phyloP scores from a whole-genome alignment of 2,329 filamentous ascomycete species.

The Fusarium aywerte region DNA sequence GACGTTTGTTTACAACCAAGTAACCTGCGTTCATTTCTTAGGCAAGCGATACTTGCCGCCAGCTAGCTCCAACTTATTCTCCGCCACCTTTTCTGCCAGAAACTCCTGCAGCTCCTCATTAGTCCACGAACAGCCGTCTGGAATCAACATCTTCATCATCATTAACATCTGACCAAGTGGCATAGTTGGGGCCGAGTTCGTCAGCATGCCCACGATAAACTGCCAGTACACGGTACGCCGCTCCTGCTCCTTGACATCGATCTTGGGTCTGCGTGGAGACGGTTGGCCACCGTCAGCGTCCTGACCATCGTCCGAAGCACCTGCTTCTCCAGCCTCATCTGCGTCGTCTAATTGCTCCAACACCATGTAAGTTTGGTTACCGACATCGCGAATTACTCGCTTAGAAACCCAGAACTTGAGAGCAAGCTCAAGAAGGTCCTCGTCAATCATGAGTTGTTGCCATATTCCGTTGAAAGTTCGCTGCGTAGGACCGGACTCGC shows the following conservation, averaged over 20 bases:
- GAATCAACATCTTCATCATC: conserved; percentile 94
- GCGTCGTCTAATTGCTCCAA: conserved; percentile 69
- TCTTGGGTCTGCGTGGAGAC: conserved; percentile 63
- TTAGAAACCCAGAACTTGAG: conserved; percentile 78
- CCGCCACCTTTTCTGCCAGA: conserved; percentile 79
- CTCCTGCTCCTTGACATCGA: conserved; percentile 73
- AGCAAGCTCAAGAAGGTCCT: conserved; percentile 74
- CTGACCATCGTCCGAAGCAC: conserved; percentile 46
- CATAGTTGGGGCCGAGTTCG: conserved; percentile 85
- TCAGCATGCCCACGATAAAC: conserved; percentile 95
- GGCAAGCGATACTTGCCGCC: conserved; percentile 76
- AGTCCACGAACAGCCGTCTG: conserved; percentile 88
- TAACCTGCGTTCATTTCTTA: conserved; percentile 60
- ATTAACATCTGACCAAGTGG: conserved; percentile 82
- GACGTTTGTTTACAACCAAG: neutral
- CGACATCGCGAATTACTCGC: conserved; percentile 69
- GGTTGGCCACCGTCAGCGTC: conserved; percentile 46
- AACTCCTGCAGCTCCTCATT: conserved; percentile 89
- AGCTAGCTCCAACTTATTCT: conserved; percentile 73
- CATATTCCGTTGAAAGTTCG: conserved; percentile 66
- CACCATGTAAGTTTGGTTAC: conserved; percentile 70
- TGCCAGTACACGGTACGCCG: conserved; percentile 80
- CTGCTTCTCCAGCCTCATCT: conserved; percentile 44
- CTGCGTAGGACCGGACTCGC: conserved; percentile 50
- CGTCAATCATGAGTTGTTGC: conserved; percentile 74